Conservation (phyloP, 305 asterid species). For the Solanum chacoense region DNA sequence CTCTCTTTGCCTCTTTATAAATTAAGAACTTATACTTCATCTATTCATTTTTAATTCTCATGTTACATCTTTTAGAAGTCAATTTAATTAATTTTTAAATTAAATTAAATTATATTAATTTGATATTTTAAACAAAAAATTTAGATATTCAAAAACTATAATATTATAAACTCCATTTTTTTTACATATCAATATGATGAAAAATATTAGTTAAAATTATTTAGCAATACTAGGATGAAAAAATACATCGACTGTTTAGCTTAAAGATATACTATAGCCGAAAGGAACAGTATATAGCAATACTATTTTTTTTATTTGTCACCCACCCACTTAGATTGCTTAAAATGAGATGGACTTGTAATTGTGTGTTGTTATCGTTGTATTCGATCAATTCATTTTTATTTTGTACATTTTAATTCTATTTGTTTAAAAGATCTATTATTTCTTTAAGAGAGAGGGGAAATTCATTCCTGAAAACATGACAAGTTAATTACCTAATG, state of each 20-base stretch:
- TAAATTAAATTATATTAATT: too few species aligned
- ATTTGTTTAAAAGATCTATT: too few species aligned
- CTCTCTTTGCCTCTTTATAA: not conserved
- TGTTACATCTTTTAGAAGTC: too few species aligned
- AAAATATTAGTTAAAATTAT: too few species aligned
- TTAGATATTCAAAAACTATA: too few species aligned
- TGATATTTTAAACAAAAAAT: too few species aligned
- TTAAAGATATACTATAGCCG: not conserved
- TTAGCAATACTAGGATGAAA: too few species aligned
- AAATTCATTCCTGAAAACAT: not conserved
- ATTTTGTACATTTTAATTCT: too few species aligned
- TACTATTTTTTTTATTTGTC: not conserved
- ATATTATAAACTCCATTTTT: too few species aligned
- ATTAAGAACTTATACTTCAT: fast-evolving
- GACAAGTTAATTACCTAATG: not conserved
- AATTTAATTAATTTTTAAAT: too few species aligned
- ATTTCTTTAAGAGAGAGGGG: not conserved
- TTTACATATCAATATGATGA: too few species aligned
- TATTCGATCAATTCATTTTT: not conserved
- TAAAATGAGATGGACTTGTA: not conserved
- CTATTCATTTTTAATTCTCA: too few species aligned
- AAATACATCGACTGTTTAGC: not conserved
- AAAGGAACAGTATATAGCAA: not conserved
- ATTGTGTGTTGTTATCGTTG: not conserved
- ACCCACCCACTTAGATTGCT: not conserved